phyloP scores from a whole-genome alignment of 2,329 filamentous ascomycete species.

The Fusarium sp. region DNA sequence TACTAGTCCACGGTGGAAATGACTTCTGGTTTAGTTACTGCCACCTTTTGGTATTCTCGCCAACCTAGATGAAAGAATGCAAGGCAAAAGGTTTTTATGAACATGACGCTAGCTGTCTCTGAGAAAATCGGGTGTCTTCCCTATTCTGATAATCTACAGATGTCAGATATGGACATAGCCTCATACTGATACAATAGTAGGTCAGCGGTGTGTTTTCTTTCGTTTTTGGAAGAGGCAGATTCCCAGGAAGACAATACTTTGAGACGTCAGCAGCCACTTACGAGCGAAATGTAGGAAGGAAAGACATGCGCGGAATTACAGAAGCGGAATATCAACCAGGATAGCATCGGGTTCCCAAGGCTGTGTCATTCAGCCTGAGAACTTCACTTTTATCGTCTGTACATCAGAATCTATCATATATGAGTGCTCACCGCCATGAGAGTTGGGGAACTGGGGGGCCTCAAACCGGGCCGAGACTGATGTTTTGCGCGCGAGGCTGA shows the following conservation, averaged over 20 bases:
- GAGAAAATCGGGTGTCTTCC: not conserved
- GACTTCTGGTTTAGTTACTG: not conserved
- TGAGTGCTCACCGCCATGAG: conserved; percentile 9
- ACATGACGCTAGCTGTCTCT: not conserved
- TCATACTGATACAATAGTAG: not conserved
- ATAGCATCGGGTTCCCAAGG: not conserved
- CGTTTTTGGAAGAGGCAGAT: not conserved
- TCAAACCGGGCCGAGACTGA: conserved; percentile 1
- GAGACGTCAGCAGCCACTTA: not conserved
- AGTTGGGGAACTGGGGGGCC: conserved; percentile 12
- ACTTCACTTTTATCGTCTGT: not conserved
- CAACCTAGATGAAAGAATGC: not conserved
- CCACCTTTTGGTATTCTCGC: not conserved
- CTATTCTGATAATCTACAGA: not conserved
- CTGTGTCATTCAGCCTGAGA: not conserved
- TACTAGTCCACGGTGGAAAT: not conserved
- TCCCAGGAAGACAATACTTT: not conserved
- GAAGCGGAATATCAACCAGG: not conserved
- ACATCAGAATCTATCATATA: not conserved
- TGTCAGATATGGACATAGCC: not conserved
- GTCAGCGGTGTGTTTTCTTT: not conserved
- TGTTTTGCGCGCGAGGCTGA: conserved; percentile 9
- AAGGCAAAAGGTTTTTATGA: no score
- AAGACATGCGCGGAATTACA: not conserved
- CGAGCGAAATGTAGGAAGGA: not conserved